Base-by-base conservation (phyloP, 805 yeast species). In the Metschnikowia colocasiae region DNA sequence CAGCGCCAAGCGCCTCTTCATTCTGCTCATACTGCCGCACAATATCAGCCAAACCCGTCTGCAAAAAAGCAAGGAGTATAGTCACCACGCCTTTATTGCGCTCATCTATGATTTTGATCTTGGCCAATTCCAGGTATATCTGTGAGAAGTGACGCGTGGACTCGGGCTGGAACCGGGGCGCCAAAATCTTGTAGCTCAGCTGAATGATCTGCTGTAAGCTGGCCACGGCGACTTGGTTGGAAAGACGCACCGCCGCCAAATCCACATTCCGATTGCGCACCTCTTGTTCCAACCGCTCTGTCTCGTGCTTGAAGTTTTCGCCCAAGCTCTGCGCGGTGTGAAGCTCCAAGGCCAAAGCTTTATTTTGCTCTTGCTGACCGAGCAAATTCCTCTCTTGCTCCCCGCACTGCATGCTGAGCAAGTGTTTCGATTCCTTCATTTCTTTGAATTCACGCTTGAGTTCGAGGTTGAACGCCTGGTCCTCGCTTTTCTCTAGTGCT, bases 81-180 rank as follows among this genome's bases (percentile, higher is more conserved):
- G 40, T 16, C 16, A 47, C 32, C 20, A 41, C 35, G 12, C 36
- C 35, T 37, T 40, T 36, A 16, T 43, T 37, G 22, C 29, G 19
- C n/a, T 36, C 48, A 9, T 41, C 33, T 26, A 49, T 22, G 12
- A 51, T 8, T 3, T 37, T 36, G 18, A 40, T 26, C 12, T 40
- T 41, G 15, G 48, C 33, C 30, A 44, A 42, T 5, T 52, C 51
- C 39, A 40, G 32, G 43, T 42, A 47, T 9, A 47, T 31, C 32
- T 45, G 49, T 3, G 50, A 15, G 25, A 51, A 51, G 12, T 42
- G 47, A n/a, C 50, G 48, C 31, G 53, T 46, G 12, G 51, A 51
- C 22, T 51, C 50, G 13, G 43, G 40, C 25, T 46, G 50, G 27
- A 53, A 46, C n/a, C 50, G 40, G 1, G 53, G 48, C 9, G 47